Evolutionary conservation across 495 filamentous ascomycete species (phyloP).

Genomic region (Thermochaetoides thermophila): DNA sequence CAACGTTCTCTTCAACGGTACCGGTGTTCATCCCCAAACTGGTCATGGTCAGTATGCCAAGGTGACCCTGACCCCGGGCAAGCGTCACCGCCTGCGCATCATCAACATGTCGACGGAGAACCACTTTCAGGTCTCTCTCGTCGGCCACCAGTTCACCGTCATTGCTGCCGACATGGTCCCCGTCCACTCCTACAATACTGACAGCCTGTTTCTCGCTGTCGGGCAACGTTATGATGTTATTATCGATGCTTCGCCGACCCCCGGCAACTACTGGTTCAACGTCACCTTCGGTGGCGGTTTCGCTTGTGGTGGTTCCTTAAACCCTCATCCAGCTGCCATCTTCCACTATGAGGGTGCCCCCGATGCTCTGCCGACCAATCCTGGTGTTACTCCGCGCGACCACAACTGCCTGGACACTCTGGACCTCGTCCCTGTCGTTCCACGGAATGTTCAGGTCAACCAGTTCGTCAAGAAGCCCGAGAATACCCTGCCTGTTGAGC

Average conservation of each 20-base stretch:
- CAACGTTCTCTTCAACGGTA: slow-evolving; percentile 33
- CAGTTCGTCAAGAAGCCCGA: slow-evolving; percentile 10
- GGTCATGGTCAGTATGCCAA: slow-evolving; percentile 22
- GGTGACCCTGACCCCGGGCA: slow-evolving; percentile 29
- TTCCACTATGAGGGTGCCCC: slow-evolving; percentile 22
- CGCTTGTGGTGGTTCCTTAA: slow-evolving; percentile 18
- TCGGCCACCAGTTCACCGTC: slow-evolving; percentile 32
- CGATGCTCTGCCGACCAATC: slow-evolving; percentile 15
- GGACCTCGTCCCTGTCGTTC: slow-evolving; percentile 20
- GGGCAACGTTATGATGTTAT: slow-evolving; percentile 60
- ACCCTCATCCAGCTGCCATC: slow-evolving; percentile 22
- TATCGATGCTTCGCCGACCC: slow-evolving; percentile 40
- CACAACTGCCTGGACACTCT: slow-evolving; percentile 18
- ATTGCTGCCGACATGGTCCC: slow-evolving; percentile 37
- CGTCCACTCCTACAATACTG: slow-evolving; percentile 30
- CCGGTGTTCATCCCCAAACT: slow-evolving; percentile 27
- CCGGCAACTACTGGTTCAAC: slow-evolving; percentile 48
- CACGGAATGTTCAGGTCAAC: slow-evolving; percentile 13
- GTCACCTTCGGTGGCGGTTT: slow-evolving; percentile 21
- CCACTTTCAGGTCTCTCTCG: slow-evolving; percentile 29
- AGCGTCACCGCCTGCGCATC: slow-evolving; percentile 39
- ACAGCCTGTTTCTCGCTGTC: slow-evolving; percentile 40
- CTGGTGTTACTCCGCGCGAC: slow-evolving; percentile 14
- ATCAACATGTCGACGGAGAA: slow-evolving; percentile 41
- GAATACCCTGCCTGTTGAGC: slow-evolving; percentile 18